A percentile compares a stretch with the other conserved stretches of the same genome.
Evolutionary conservation across 2,329 filamentous ascomycete genomes (phyloP).

Genomic region (Alternaria metachromatica): DNA sequence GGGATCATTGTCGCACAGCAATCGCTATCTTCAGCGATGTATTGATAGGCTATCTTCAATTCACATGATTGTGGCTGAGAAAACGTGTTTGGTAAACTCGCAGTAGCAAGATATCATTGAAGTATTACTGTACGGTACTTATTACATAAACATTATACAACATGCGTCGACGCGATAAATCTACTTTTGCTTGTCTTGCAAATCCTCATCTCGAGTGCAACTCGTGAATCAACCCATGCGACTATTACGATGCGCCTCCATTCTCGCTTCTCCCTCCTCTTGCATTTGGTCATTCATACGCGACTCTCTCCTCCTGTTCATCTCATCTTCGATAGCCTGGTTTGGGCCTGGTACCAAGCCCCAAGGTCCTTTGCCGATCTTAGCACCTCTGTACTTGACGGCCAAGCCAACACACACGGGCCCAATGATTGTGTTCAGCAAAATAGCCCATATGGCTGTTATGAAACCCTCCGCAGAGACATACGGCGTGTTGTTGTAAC

Average conservation of each 20-base stretch:
- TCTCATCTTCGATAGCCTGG: conserved; percentile 2
- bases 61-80: neutral
- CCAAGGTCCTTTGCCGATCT: conserved; percentile 25
- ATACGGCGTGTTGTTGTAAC: conserved; percentile 36
- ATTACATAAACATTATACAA: neutral
- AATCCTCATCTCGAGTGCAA: neutral
- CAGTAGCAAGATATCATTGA: neutral
- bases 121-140: neutral
- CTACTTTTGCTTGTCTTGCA: neutral
- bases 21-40: neutral
- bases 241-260: conserved; percentile 2
- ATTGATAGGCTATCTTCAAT: neutral
- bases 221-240: neutral
- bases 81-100: neutral
- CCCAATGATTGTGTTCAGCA: conserved; percentile 33
- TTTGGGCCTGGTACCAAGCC: conserved; percentile 15
- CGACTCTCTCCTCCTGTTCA: neutral
- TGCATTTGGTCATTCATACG: conserved; percentile 9
- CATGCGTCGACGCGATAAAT: neutral
- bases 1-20: neutral
- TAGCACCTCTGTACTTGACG: conserved; percentile 27
- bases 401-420: conserved; percentile 30
- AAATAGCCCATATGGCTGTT: conserved; percentile 34
- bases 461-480: conserved; percentile 30
- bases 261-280: conserved; percentile 3